Conservation (phyloP, 495 filamentous ascomycete species). For the Penicillium taxi region DNA sequence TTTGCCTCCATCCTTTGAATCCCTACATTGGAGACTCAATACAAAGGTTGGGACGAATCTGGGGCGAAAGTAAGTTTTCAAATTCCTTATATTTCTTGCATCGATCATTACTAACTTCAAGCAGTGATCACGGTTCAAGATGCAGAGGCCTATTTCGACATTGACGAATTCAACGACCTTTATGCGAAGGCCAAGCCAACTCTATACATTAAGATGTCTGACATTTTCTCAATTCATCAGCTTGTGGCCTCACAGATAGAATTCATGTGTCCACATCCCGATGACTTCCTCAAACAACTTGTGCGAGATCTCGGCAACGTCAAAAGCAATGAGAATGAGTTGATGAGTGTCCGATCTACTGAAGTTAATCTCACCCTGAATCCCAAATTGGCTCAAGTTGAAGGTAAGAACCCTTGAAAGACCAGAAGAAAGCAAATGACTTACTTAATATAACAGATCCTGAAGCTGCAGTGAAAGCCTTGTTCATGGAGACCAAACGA, state of each 20-base stretch:
- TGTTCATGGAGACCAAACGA: constrained; percentile 97
- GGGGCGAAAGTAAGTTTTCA: constrained; percentile 49
- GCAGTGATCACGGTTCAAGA: constrained; percentile 74
- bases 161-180: constrained; percentile 96
- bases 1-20: constrained; percentile 92
- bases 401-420: constrained; percentile 42
- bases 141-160: constrained; percentile 87
- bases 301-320: constrained; percentile 89
- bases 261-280: constrained; percentile 64
- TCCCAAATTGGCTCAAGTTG: constrained; percentile 80
- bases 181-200: constrained; percentile 94
- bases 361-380: constrained; percentile 91
- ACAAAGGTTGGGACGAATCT: constrained; percentile 68
- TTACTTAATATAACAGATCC: constrained; percentile 49
- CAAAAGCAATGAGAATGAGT: constrained; percentile 88
- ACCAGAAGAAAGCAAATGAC: background rate
- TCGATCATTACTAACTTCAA: constrained; percentile 19
- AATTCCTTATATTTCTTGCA: background rate
- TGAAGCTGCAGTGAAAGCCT: constrained; percentile 78
- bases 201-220: constrained; percentile 95
- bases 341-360: constrained; percentile 75
- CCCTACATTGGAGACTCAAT: constrained; percentile 81
- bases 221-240: constrained; percentile 93
- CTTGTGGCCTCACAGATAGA: constrained; percentile 74
- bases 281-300: constrained; percentile 86